Evolutionary conservation across 2,329 filamentous ascomycete species (phyloP).

Genomic region (Pestalotiopsis sp.): DNA sequence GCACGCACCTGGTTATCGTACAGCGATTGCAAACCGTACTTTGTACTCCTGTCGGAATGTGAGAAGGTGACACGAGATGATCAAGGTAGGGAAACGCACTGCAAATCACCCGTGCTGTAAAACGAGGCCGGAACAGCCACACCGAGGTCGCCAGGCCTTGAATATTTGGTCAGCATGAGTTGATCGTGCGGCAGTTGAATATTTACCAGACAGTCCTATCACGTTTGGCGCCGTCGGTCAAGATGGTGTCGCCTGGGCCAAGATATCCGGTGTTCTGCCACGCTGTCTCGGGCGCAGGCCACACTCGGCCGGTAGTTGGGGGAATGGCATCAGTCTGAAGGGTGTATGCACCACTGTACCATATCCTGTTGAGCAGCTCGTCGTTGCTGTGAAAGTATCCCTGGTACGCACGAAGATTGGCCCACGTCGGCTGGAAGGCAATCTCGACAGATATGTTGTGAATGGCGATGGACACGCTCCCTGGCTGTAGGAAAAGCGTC

Average conservation of each 20-base stretch:
- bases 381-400: slow-evolving; percentile 54
- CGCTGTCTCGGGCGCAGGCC: slow-evolving; percentile 30
- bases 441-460: slow-evolving; percentile 25
- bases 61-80: neutral
- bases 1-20: slow-evolving; percentile 33
- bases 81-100: slow-evolving; percentile 17
- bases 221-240: slow-evolving; percentile 51
- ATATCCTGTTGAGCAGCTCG: slow-evolving; percentile 52
- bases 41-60: slow-evolving; percentile 34
- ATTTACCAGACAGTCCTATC: slow-evolving; percentile 51
- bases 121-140: slow-evolving; percentile 50
- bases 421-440: slow-evolving; percentile 35
- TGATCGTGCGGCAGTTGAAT: neutral
- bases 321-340: slow-evolving; percentile 37
- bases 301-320: slow-evolving; percentile 25
- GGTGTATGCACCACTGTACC: slow-evolving; percentile 57
- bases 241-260: slow-evolving; percentile 30
- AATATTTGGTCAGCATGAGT: neutral
- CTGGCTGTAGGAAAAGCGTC: slow-evolving; percentile 37
- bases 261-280: slow-evolving; percentile 29
- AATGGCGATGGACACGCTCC: slow-evolving; percentile 24
- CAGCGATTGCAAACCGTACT: slow-evolving; percentile 40
- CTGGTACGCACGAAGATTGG: slow-evolving; percentile 50
- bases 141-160: slow-evolving; percentile 52
- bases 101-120: slow-evolving; percentile 48